A percentile compares a stretch with the other conserved stretches of the same genome.
phyloP scores from a whole-genome alignment of 106 monocot genomes.

The Xerophyta viscosa region DNA sequence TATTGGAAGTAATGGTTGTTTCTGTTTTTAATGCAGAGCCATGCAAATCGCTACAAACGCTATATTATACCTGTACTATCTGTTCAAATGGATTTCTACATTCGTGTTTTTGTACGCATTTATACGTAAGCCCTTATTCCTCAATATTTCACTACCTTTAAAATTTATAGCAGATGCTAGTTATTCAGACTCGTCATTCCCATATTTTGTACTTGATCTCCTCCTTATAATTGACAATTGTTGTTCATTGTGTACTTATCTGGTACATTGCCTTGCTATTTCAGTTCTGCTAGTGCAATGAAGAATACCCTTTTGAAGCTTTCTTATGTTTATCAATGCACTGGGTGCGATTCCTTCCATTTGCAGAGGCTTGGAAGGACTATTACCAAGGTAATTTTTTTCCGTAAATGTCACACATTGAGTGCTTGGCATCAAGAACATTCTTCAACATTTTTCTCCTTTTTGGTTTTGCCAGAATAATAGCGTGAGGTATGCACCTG shows the following conservation, averaged over 20 bases:
- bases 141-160: too few relatives aligned
- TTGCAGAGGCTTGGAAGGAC: slow-evolving; percentile 80
- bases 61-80: slow-evolving; percentile 91
- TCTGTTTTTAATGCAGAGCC: slow-evolving; percentile 44
- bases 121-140: slow-evolving; percentile 43
- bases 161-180: too few relatives aligned
- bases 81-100: slow-evolving; percentile 95
- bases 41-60: slow-evolving; percentile 97
- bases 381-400: slow-evolving; percentile 52
- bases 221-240: slow-evolving; percentile 5
- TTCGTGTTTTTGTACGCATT: slow-evolving; percentile 94
- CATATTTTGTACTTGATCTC: too few relatives aligned
- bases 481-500: slow-evolving; percentile 59
- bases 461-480: slow-evolving; percentile 47
- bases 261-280: too few relatives aligned
- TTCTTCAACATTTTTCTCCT: background rate
- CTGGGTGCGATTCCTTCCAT: slow-evolving; percentile 96
- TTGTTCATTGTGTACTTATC: background rate
- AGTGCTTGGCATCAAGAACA: background rate
- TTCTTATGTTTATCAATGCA: slow-evolving; percentile 85
- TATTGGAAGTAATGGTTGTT: background rate
- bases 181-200: too few relatives aligned
- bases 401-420: background rate
- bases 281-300: slow-evolving; percentile 76
- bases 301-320: slow-evolving; percentile 85